Conservation (phyloP, 371 early-diverging fungal genomes). For the Batrachochytrium dendrobatidis region DNA sequence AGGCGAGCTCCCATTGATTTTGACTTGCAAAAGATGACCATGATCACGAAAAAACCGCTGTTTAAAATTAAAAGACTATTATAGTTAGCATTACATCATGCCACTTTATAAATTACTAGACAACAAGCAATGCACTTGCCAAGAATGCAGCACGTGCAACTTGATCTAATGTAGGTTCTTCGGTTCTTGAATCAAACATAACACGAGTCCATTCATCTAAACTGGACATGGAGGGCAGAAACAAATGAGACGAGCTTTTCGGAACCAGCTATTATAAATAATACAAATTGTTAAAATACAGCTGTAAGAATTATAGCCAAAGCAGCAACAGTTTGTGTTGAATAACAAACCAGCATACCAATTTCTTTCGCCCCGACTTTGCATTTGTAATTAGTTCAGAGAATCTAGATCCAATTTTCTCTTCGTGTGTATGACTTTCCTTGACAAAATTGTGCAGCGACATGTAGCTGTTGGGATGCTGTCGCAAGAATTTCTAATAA, state of each 20-base stretch:
- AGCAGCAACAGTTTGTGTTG: neutral
- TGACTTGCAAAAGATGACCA: too few species aligned
- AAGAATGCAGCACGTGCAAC: neutral
- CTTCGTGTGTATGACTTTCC: neutral
- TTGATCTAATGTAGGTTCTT: neutral
- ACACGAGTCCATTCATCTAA: neutral
- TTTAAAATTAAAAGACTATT: neutral
- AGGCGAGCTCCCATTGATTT: too few species aligned
- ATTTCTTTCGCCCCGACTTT: neutral
- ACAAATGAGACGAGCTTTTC: neutral
- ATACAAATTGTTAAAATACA: too few species aligned
- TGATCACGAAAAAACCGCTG: neutral
- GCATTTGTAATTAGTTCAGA: neutral
- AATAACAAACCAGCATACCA: constrained; percentile 1
- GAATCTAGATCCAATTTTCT: neutral
- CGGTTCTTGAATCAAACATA: neutral
- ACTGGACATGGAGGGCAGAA: neutral
- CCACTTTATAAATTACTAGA: neutral
- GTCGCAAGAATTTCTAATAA: neutral
- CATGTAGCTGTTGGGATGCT: neutral
- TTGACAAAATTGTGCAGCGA: neutral
- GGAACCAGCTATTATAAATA: constrained; percentile 1
- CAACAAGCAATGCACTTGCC: neutral
- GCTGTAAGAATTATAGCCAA: neutral
- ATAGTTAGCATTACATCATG: neutral